Base-by-base conservation (phyloP, 192 early-diverging fungal genomes). In the Podila clonocystis region DNA sequence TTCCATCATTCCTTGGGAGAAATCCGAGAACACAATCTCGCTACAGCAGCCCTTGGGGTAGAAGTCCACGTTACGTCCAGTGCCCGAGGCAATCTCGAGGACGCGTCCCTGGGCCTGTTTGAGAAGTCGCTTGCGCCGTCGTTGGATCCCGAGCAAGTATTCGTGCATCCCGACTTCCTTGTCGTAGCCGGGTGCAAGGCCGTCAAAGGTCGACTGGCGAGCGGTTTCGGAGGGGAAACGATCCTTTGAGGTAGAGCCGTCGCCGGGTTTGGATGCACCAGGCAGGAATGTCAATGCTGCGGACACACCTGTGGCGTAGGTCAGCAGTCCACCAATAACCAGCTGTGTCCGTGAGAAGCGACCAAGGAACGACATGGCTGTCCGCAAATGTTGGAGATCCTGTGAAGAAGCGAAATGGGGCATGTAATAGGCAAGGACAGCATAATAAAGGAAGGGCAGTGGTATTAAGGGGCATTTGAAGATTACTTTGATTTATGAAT, bases 21-120 rank as follows among this genome's bases (percentile, higher is more conserved):
- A 80, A 52, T 80, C 77, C 24, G 77, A 73, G 62, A 80, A 80
- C 34, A 80, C 70, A 55, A 80, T 80, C 58, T 80, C 77, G 24
- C 45, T 49, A 55, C 77, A 80, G 29, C 77, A 80, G 19, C 70
- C 77, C 49, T 72, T 68, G 8, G 55, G 28, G 36, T 80, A 80
- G 68, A 73, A 80, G 41, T 80, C 77, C 38, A 80, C 70, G 50
- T 80, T 80, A 33, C 77, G 22, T 0, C 77, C 77, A 1, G 77
- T 80, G 7, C 77, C 77, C 20, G 77, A 80, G 7, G 77, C 77
- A 33, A 80, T 80, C 70, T 80, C 77, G 0, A 80, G 50, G 3
- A 80, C 77, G 26, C 67, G 50, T 5, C 77, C 77, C 3, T 34
- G 49, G 12, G 77, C 77, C 62, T 69, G 60, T 26, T 72, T 64